Evolutionary conservation across 2,329 filamentous ascomycete species (phyloP).

Genomic region (Ascocoryne sarcoides): DNA sequence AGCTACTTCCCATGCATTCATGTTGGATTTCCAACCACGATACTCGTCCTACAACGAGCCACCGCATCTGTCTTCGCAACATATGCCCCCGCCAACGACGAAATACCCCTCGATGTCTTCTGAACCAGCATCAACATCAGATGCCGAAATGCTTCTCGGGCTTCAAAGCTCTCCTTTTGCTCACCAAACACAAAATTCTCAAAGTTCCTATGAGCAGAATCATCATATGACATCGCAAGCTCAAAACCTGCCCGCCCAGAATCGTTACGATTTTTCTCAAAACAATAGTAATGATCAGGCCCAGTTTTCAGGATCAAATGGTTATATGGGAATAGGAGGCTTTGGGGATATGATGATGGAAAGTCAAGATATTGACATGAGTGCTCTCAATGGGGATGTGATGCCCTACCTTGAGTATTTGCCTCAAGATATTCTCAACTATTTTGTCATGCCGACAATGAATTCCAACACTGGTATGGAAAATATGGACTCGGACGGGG

Average conservation of each 20-base stretch:
- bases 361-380: conserved; percentile 70
- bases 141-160: conserved; percentile 39
- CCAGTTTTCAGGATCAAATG: conserved; percentile 9
- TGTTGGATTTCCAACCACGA: conserved; percentile 27
- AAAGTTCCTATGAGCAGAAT: conserved; percentile 6
- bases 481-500: too few species aligned
- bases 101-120: conserved; percentile 27
- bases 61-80: conserved; percentile 12
- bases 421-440: conserved; percentile 54
- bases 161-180: conserved; percentile 35
- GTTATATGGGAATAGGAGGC: conserved; percentile 21
- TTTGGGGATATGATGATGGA: conserved; percentile 56
- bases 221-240: conserved; percentile 8
- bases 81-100: conserved; percentile 26
- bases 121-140: conserved; percentile 33
- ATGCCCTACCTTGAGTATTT: conserved; percentile 71
- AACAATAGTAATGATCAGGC: conserved; percentile 5
- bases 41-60: conserved; percentile 35
- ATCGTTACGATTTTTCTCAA: conserved; percentile 12
- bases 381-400: conserved; percentile 57
- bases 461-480: too few species aligned
- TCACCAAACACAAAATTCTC: conserved; percentile 3
- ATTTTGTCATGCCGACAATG: too few species aligned
- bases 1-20: conserved; percentile 35
- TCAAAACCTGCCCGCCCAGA: not conserved